phyloP scores from a whole-genome alignment of 768 basidiomycete genomes.

The Floccularia luteovirens region DNA sequence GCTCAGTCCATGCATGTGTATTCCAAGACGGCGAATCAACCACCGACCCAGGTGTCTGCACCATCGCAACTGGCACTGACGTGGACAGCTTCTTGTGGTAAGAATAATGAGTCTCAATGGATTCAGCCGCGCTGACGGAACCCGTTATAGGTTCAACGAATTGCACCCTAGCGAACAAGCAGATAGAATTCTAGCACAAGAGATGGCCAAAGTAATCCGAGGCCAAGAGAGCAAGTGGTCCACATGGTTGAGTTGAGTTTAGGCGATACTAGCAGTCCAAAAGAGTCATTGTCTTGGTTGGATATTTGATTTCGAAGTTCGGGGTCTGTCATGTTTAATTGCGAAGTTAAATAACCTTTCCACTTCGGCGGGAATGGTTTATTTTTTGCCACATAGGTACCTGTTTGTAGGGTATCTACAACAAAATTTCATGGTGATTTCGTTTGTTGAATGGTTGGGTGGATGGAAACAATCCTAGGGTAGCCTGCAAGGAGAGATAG shows the following conservation, averaged over 20 bases:
- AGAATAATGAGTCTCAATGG: neutral
- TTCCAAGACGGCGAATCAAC: conserved; percentile 19
- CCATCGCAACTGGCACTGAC: conserved; percentile 30
- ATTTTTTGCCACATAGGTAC: too few relatives aligned
- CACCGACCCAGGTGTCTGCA: conserved; percentile 19
- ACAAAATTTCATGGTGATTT: too few relatives aligned
- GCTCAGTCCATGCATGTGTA: conserved; percentile 20
- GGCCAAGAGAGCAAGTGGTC: conserved; percentile 37
- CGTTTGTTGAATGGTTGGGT: too few relatives aligned
- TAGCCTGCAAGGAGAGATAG: too few relatives aligned
- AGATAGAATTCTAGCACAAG: conserved; percentile 42
- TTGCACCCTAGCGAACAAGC: conserved; percentile 56
- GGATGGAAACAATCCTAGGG: too few relatives aligned
- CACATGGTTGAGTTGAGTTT: conserved; percentile 42
- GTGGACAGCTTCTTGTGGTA: conserved; percentile 58
- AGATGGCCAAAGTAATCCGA: conserved; percentile 38
- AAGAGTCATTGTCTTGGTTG: too few relatives aligned
- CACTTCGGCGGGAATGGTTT: too few relatives aligned
- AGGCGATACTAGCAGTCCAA: too few relatives aligned
- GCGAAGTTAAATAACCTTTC: too few relatives aligned
- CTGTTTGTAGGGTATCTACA: too few relatives aligned
- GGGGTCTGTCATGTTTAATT: too few relatives aligned
- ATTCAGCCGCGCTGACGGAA: neutral
- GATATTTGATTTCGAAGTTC: too few relatives aligned
- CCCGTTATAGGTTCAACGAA: conserved; percentile 38